Conservation (phyloP, 129 eudicot species). For the sunflower (Helianthus annuus) region HanXRQr2.0-SUNRISE NC_035434.2:164032633-164033132, state of each 20-base stretch:
- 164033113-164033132: neutral
- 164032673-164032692: too few species aligned
- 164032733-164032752: too few species aligned
- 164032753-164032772: too few species aligned
- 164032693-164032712: too few species aligned
- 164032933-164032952: neutral
- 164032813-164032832: neutral
- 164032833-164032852: neutral
- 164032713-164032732: too few species aligned
- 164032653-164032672: too few species aligned
- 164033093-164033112: neutral
- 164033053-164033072: neutral
- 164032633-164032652: too few species aligned
- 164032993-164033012: conserved; percentile 5
- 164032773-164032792: neutral
- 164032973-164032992: neutral
- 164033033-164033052: neutral
- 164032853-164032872: conserved; percentile 10
- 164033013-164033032: neutral
- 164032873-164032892: neutral
- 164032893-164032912: neutral
- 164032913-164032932: neutral
- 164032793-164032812: neutral
- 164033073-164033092: neutral
- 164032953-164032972: conserved; percentile 1